A percentile compares a stretch with the other conserved stretches of the same genome.
phyloP scores from a whole-genome alignment of 257 asterid species.

The Salvia hispanica region DNA sequence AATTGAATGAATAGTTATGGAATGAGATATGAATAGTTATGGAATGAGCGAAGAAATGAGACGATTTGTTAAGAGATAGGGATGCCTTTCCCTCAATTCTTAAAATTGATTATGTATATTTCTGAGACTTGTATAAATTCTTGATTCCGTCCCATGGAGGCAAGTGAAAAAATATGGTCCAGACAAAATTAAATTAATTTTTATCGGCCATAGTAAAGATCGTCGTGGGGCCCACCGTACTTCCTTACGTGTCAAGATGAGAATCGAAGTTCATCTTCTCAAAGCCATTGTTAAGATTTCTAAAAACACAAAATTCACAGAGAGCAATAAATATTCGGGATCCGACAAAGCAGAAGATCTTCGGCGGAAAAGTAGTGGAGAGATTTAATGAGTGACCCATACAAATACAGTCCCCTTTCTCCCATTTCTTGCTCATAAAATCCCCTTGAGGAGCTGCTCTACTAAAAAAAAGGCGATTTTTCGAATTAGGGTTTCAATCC shows the following conservation, averaged over 20 bases:
- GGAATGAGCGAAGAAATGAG: no score
- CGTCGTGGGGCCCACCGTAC: slow-evolving; percentile 35
- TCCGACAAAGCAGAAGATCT: slow-evolving; percentile 40
- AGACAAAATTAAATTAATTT: not conserved
- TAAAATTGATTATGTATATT: no score
- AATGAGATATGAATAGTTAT: no score
- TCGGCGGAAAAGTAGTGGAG: slow-evolving; percentile 8
- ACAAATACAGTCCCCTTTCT: not conserved
- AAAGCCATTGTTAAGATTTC: not conserved
- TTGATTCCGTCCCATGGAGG: no score
- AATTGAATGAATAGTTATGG: no score
- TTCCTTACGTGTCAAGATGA: slow-evolving; percentile 33
- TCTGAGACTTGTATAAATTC: no score
- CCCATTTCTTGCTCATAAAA: not conserved
- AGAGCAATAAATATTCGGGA: slow-evolving; percentile 16
- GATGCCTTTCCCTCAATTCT: no score
- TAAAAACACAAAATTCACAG: slow-evolving; percentile 10
- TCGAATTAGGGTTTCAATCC: slow-evolving; percentile 24
- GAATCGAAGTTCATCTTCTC: slow-evolving; percentile 6
- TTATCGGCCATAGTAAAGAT: slow-evolving; percentile 25
- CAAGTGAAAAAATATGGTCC: not conserved
- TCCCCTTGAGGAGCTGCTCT: no score
- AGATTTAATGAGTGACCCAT: slow-evolving; percentile 17
- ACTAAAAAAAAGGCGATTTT: not conserved
- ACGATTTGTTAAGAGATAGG: no score